Evolutionary conservation across 257 asterid species (phyloP).

Genomic region (Nicotiana obtusifolia): DNA sequence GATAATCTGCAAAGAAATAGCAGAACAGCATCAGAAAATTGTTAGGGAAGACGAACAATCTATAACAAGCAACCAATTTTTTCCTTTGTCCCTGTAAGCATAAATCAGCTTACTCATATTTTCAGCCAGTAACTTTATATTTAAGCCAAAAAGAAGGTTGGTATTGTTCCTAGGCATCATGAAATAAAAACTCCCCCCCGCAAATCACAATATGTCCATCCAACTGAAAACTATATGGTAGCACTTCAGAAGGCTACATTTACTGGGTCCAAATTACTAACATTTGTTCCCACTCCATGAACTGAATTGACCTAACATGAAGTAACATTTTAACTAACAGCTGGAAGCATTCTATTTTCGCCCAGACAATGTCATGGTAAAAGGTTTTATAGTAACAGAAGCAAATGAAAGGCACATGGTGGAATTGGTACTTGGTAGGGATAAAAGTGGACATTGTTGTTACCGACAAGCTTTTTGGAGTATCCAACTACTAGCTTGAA

Average conservation of each 20-base stretch:
- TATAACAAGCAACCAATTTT: background rate
- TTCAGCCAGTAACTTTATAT: background rate
- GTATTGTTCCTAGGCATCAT: background rate
- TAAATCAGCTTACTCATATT: background rate
- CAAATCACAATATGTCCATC: background rate
- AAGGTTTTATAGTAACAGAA: background rate
- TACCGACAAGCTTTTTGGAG: background rate
- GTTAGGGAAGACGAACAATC: background rate
- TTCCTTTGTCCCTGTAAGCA: background rate
- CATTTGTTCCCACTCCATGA: background rate
- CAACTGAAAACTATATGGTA: background rate
- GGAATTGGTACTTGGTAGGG: background rate
- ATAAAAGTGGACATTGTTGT: background rate
- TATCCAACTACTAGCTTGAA: slow-evolving; percentile 1
- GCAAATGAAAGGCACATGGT: background rate
- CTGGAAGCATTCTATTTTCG: background rate
- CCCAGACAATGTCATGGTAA: background rate
- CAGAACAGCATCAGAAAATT: background rate
- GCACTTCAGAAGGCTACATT: background rate
- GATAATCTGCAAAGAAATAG: slow-evolving; percentile 47
- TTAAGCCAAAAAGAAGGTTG: background rate
- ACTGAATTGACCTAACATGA: background rate
- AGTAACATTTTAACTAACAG: background rate
- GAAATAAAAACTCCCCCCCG: background rate
- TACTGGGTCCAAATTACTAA: background rate